Percentiles rank a stretch among this genome's conserved stretches.
These are phyloP conservation scores for Trametes punicea DNA, from an alignment of 768 basidiomycete genomes.

Conservation along the genomic window DNA sequence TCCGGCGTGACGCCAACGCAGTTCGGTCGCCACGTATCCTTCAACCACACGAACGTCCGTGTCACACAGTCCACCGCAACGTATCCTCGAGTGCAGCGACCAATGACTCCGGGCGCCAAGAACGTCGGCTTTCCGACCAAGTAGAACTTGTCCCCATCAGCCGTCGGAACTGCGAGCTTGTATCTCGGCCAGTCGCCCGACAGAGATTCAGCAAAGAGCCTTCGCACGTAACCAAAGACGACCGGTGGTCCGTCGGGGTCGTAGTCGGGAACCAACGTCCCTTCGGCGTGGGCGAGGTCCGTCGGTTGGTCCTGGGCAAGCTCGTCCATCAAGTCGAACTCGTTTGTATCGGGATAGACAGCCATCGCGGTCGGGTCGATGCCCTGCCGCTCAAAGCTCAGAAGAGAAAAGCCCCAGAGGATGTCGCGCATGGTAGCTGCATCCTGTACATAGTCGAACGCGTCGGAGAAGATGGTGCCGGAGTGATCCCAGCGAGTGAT, in stretches of 20 bases:
- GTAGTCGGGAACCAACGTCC: neutral
- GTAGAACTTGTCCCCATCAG: neutral
- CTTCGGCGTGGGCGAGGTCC: neutral
- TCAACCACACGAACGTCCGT: conserved; percentile 3
- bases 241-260: neutral
- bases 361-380: neutral
- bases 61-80: conserved; percentile 8
- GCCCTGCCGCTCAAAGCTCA: neutral
- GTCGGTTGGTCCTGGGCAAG: neutral
- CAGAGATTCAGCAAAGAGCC: conserved; percentile 1
- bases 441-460: neutral
- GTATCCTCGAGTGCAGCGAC: conserved; percentile 4
- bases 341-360: neutral
- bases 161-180: neutral
- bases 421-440: neutral
- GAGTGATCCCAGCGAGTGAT: conserved; percentile 9
- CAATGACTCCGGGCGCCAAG: neutral
- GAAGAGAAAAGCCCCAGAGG: neutral
- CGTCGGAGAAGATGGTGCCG: neutral
- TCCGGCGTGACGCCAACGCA: neutral
- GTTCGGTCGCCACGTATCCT: conserved; percentile 2
- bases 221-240: neutral
- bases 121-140: neutral
- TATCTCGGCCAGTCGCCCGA: neutral
- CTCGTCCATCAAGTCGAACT: neutral